phyloP scores from a whole-genome alignment of 495 filamentous ascomycete species.

The Glonium stellatum region DNA sequence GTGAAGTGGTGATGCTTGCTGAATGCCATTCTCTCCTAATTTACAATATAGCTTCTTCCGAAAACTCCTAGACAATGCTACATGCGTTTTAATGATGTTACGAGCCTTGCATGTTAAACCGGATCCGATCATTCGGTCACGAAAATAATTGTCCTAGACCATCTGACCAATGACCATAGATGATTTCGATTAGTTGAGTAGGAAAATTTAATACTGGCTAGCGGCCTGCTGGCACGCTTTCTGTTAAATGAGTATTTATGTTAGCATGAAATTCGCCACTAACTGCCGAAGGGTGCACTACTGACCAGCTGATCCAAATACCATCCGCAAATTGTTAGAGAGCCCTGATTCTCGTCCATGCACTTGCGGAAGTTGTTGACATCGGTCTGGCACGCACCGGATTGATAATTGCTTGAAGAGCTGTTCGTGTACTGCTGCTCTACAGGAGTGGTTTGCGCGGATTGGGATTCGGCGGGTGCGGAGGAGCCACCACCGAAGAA shows the following conservation, averaged over 20 bases:
- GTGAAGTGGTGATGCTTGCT: too few species aligned
- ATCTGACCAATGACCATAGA: too few species aligned
- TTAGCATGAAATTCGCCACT: neutral
- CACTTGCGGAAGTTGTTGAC: slow-evolving; percentile 84
- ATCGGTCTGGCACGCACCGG: slow-evolving; percentile 62
- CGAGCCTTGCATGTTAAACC: too few species aligned
- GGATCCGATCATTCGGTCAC: too few species aligned
- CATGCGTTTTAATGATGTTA: too few species aligned
- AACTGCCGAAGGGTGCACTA: neutral
- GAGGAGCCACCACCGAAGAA: slow-evolving; percentile 64
- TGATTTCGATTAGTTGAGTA: too few species aligned
- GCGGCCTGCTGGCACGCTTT: slow-evolving; percentile 93
- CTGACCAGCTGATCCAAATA: slow-evolving; percentile 80
- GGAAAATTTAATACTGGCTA: slow-evolving; percentile 61
- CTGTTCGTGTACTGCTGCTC: slow-evolving; percentile 35
- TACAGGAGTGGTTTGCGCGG: slow-evolving; percentile 42
- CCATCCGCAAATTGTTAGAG: slow-evolving; percentile 95
- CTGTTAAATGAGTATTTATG: slow-evolving; percentile 1
- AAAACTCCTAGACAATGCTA: too few species aligned
- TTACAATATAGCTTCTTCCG: too few species aligned
- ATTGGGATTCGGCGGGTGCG: slow-evolving; percentile 45
- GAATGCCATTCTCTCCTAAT: too few species aligned
- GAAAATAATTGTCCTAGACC: too few species aligned
- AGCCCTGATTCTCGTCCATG: slow-evolving; percentile 87
- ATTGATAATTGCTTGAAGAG: slow-evolving; percentile 44